Evolutionary conservation across 2,329 filamentous ascomycete genomes (phyloP), one percentile per base, ranked within the genome.

Genomic region (Botrytis cinerea): DNA sequence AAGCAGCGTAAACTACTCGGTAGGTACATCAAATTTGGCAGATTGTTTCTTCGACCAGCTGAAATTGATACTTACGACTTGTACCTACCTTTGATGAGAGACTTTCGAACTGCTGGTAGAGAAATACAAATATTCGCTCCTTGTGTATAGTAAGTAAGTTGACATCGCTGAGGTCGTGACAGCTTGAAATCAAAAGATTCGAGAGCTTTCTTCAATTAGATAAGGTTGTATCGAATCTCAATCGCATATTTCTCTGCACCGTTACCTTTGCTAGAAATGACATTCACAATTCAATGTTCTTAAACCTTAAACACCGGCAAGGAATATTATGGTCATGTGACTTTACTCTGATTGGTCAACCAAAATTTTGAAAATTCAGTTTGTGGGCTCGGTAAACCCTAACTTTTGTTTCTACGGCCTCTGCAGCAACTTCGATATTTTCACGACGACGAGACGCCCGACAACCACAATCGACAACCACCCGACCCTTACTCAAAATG

Each of bases 391-490:
- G 66, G 62, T 54, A 69, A 68, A 67, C 62, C 63, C 71, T 72
- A 60, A 67, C 43, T 64, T 72, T 72, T 64, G 51, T 57, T 57
- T 57, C 64, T 48, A 63, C 61, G 60, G 51, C 60, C 51, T 69
- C 40, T 45, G 51, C 60, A 72, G 66, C 71, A 72, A 72, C 62
- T 68, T 69, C 71, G 68, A 72, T 59, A 68, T 60, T 72, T 69
- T 72, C 62, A 72, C 71, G 62, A 72, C 62, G 71, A 72, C 71
- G 71, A 72, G 60, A 72, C 71, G 71, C 71, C 71, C 71, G 66
- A 67, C 71, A 72, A 72, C 22, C 54, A 72, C 46, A 73, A 73
- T 73, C 71, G 71, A 73, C 71, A 73, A 73, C 71, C 45, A 73
- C 71, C 60, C 66, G 71, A 73, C 66, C 60, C 68, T 46, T 54